A percentile compares a stretch with the other conserved stretches of the same genome.
Evolutionary conservation across 805 yeast species (phyloP).

Genomic region (Myxozyma mucilagina): DNA sequence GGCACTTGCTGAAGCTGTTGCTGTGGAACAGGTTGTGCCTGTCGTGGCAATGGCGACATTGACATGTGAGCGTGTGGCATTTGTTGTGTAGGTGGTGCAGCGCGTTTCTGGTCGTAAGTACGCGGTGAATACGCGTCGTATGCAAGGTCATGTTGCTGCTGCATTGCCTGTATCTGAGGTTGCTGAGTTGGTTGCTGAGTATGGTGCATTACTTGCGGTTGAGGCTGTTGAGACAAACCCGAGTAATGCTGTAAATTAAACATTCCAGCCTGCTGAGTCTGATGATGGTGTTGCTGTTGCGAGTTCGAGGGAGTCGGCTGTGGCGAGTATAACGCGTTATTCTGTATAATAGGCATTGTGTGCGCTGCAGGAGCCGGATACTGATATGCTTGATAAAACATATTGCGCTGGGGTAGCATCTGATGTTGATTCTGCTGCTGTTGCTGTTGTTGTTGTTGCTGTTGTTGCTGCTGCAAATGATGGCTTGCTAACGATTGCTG

Average conservation of each 20-base stretch:
- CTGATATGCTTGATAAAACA: slow-evolving; percentile 1
- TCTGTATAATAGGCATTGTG: slow-evolving; percentile 7
- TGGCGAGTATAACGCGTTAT: not conserved
- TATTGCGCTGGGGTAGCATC: slow-evolving; percentile 3
- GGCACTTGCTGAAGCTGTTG: slow-evolving; percentile 8
- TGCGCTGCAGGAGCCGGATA: slow-evolving; percentile 1
- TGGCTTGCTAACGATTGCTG: not conserved
- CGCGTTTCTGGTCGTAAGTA: not conserved
- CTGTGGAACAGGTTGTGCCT: slow-evolving; percentile 1
- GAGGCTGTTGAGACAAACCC: slow-evolving; percentile 1
- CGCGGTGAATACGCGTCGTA: slow-evolving; percentile 5
- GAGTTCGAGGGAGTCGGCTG: not conserved
- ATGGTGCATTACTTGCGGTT: slow-evolving; percentile 13
- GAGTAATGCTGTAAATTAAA: slow-evolving; percentile 6
- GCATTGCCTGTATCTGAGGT: slow-evolving; percentile 13
- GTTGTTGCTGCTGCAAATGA: slow-evolving; percentile 4
- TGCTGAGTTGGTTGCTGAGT: slow-evolving; percentile 8
- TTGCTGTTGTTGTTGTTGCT: slow-evolving; percentile 1
- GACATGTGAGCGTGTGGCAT: not conserved
- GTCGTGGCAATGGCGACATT: slow-evolving; percentile 4
- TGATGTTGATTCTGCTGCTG: slow-evolving; percentile 5
- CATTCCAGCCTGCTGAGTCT: slow-evolving; percentile 4
- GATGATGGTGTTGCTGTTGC: slow-evolving; percentile 3
- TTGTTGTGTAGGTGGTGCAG: not conserved
- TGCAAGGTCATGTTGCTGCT: slow-evolving; percentile 9